phyloP scores from a whole-genome alignment of 768 basidiomycete species.

The Lactarius psammicola region DNA sequence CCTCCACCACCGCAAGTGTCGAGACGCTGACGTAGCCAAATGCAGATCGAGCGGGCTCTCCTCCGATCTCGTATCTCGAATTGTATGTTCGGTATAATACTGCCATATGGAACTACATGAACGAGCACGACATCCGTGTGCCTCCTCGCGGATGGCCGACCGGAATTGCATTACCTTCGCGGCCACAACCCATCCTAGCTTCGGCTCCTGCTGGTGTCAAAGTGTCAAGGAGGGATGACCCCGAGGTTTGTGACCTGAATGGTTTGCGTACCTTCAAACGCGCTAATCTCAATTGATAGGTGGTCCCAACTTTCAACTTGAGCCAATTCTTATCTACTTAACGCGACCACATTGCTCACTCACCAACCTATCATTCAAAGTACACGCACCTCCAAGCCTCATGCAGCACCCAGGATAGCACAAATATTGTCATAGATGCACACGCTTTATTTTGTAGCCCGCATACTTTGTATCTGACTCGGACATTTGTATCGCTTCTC shows the following conservation, averaged over 20 bases:
- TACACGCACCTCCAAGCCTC: conserved; percentile 10
- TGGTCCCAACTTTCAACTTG: conserved; percentile 20
- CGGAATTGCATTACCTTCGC: conserved; percentile 49
- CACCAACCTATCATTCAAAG: conserved; percentile 2
- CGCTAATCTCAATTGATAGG: conserved; percentile 8
- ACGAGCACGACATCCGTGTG: conserved; percentile 48
- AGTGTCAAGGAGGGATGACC: conserved; percentile 14
- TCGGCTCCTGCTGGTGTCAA: conserved; percentile 11
- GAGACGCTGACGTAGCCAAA: background rate
- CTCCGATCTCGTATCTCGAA: conserved; percentile 61
- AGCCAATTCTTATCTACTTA: conserved; percentile 19
- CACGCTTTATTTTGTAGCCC: conserved; percentile 21
- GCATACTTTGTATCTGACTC: conserved; percentile 25
- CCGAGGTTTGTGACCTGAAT: conserved; percentile 17
- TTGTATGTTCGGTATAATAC: conserved; percentile 63
- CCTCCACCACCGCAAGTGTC: background rate
- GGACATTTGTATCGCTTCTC: conserved; percentile 9
- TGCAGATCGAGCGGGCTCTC: conserved; percentile 51
- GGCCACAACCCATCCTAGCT: conserved; percentile 1
- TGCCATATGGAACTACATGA: conserved; percentile 56
- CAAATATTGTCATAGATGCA: conserved; percentile 7
- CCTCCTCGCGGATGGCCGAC: conserved; percentile 40
- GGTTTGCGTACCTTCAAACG: background rate
- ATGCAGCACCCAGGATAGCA: background rate
- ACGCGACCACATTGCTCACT: background rate